Conservation (phyloP, 306 rosid species). For the Acacia crassicarpa region DNA sequence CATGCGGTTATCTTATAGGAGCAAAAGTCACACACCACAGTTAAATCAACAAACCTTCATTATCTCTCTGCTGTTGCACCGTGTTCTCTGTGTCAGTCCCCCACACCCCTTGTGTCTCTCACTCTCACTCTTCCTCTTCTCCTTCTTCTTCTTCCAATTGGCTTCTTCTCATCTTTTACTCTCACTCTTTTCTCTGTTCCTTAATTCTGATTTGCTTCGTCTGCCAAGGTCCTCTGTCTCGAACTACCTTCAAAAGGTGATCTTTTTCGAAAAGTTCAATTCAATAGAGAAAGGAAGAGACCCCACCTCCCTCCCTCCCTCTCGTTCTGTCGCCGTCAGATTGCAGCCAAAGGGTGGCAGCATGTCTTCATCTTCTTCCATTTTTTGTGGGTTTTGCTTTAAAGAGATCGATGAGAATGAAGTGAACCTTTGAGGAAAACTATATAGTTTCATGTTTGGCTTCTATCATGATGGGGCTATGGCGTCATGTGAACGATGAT, state of each 20-base stretch:
- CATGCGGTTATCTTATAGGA: no score
- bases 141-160: conserved; percentile 40
- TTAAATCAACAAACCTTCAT: no score
- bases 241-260: conserved; percentile 60
- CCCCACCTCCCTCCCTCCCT: conserved; percentile 36
- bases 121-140: background rate
- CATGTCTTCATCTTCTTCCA: conserved; percentile 51
- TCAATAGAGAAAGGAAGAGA: conserved; percentile 40
- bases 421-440: background rate
- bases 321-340: background rate
- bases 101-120: conserved; percentile 15
- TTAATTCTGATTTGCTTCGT: conserved; percentile 23
- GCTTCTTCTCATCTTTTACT: conserved; percentile 42
- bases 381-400: conserved; percentile 23
- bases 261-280: conserved; percentile 52
- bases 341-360: conserved; percentile 61
- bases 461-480: conserved; percentile 50
- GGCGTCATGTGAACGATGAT: conserved; percentile 79
- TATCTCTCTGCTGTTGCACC: no score
- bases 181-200: conserved; percentile 35
- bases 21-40: no score
- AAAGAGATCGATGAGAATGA: background rate
- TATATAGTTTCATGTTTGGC: conserved; percentile 43
- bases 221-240: conserved; percentile 29
- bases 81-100: conserved; percentile 67